phyloP scores from a whole-genome alignment of 2,329 filamentous ascomycete genomes.

The Fusarium sp. region DNA sequence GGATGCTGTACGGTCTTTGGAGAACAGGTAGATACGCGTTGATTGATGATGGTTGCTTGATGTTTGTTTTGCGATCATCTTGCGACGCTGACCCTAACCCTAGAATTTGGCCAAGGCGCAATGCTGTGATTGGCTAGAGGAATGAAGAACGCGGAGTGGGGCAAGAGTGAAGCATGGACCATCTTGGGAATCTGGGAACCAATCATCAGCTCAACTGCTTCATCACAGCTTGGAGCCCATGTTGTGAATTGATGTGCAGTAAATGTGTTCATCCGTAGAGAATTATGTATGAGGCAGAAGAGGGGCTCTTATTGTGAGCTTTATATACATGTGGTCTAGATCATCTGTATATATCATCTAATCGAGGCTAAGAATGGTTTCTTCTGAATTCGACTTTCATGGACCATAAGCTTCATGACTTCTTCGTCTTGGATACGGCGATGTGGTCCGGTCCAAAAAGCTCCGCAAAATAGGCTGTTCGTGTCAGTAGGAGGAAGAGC shows the following conservation, averaged over 20 bases:
- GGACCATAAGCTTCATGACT: slow-evolving; percentile 38
- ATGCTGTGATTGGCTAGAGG: slow-evolving; percentile 11
- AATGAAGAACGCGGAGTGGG: not conserved
- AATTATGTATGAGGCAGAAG: not conserved
- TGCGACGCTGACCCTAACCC: slow-evolving; percentile 37
- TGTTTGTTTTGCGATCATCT: slow-evolving; percentile 12
- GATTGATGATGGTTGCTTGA: not conserved
- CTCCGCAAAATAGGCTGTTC: slow-evolving; percentile 68
- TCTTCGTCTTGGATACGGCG: slow-evolving; percentile 35
- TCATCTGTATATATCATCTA: not conserved
- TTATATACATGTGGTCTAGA: not conserved
- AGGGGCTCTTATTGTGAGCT: not conserved
- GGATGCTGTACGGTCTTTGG: not conserved
- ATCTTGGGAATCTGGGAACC: not conserved
- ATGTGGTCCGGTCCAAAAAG: slow-evolving; percentile 63
- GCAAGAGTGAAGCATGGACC: not conserved
- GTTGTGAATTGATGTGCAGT: not conserved
- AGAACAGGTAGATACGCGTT: not conserved
- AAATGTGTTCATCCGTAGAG: not conserved
- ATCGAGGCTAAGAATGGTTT: not conserved
- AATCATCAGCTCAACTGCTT: not conserved
- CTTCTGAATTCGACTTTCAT: not conserved
- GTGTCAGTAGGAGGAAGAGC: slow-evolving; percentile 65
- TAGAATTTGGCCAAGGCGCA: slow-evolving; percentile 22
- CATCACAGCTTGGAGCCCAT: not conserved